Base-by-base conservation (phyloP, 768 basidiomycete species). In the Phaffia australis region DNA sequence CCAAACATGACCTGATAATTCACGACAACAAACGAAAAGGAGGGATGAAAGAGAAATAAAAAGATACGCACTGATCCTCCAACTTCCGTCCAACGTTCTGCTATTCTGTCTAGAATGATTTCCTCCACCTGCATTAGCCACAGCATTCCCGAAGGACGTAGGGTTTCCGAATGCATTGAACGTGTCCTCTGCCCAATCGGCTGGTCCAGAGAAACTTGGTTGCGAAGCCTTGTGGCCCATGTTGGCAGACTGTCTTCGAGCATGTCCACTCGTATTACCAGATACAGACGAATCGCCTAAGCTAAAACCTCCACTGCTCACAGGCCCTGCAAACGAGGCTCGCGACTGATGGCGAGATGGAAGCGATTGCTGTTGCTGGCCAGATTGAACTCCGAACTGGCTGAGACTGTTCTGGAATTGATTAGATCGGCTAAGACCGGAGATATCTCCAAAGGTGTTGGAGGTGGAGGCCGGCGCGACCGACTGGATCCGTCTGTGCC, bases 221-320 rank as follows among this genome's bases (percentile, higher is more conserved):
- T 79, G 78, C 56, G 74, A 75, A 19, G 83, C 73, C 75, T 91
- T 90, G 76, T 88, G 89, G 69, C 90, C 83, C 46, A 93, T 89
- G 72, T 92, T 93, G 69, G 93, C 90, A 70, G 89, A 91, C 76
- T 92, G 89, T 65, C 91, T 81, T 55, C 91, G 82, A 49, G 88
- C 90, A 74, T 94, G 91, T 29, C 71, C 69, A 35, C 60, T 66
- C 1, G 63, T 63, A 30, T 60, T 21, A 9, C 56, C 56, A 32
- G 46, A 16, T 15, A 47, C 27, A 23, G 51, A 42, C 35, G 35
- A 42, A 83, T 32, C 70, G 56, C 51, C 66, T 60, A 50, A 87
- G 70, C 57, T 56, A 46, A 25, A 63, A 42, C 35, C 49, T 25
- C 60, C 70, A 32, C 66, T 64, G 21, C 57, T 60, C n/a, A 69